These are phyloP conservation scores for Suillus plorans DNA, from an alignment of 768 basidiomycete species.

Conservation along the genomic window DNA sequence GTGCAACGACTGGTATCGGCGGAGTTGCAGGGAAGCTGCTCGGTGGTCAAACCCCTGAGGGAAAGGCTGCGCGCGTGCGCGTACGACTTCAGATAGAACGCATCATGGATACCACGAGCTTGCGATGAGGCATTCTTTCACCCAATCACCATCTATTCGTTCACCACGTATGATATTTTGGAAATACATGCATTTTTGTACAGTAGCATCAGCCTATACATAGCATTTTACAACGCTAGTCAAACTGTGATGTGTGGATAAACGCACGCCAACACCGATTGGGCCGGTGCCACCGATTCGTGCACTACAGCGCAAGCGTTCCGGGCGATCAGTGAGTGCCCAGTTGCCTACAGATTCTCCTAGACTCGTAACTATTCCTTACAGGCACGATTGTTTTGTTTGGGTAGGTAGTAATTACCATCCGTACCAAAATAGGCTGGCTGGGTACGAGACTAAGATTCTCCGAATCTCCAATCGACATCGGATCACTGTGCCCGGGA, in stretches of 20 bases:
- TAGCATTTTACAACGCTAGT: neutral
- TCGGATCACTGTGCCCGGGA: neutral
- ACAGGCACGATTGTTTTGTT: neutral
- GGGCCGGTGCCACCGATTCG: no score
- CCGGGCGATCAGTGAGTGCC: neutral
- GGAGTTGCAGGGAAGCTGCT: slow-evolving; percentile 41
- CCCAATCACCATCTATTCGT: slow-evolving; percentile 5
- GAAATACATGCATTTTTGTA: slow-evolving; percentile 5
- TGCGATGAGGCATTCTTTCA: slow-evolving; percentile 3
- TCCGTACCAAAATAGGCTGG: neutral
- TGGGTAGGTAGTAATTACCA: neutral
- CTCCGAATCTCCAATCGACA: neutral
- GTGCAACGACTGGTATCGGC: slow-evolving; percentile 55
- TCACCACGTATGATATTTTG: slow-evolving; percentile 4
- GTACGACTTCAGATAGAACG: slow-evolving; percentile 67
- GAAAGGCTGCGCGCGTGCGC: slow-evolving; percentile 61
- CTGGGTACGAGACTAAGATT: neutral
- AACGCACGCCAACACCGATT: no score
- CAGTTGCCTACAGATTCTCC: neutral
- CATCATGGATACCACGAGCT: slow-evolving; percentile 40
- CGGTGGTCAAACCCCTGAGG: slow-evolving; percentile 61
- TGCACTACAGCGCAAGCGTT: neutral
- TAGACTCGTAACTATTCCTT: neutral
- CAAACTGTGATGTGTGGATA: no score
- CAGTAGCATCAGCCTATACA: slow-evolving; percentile 4